These are phyloP conservation scores for Crithidia sp. DNA, from an alignment of 208 protist species.

Conservation along the genomic window DNA sequence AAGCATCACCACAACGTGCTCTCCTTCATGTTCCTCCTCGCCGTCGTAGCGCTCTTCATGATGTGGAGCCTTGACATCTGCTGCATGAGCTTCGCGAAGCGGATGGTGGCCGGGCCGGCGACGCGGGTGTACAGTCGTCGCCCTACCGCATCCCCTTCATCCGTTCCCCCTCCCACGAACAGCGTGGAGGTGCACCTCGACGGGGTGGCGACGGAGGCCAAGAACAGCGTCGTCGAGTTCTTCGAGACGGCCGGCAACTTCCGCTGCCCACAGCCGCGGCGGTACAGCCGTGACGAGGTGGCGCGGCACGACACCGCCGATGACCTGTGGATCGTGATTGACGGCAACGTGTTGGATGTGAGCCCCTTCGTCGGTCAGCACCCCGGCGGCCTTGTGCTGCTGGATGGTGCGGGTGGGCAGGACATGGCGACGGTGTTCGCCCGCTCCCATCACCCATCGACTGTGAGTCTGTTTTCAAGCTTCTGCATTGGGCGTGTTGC, in stretches of 20 bases:
- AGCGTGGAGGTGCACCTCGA: background rate
- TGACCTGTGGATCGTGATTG: constrained; percentile 79
- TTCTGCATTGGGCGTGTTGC: constrained; percentile 71
- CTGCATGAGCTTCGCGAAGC: constrained; percentile 5
- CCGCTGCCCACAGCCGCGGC: constrained; percentile 45
- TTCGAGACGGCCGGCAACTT: constrained; percentile 45
- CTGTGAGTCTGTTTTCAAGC: constrained; percentile 48
- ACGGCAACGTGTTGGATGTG: constrained; percentile 77
- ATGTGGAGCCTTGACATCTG: constrained; percentile 13
- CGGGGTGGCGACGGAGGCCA: constrained; percentile 11
- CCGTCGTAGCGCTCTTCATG: background rate
- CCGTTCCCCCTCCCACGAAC: background rate
- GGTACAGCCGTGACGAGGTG: constrained; percentile 61
- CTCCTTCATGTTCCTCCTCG: background rate
- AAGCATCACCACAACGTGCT: background rate
- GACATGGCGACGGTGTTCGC: constrained; percentile 67
- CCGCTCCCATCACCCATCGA: constrained; percentile 53
- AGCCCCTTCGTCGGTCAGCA: constrained; percentile 63
- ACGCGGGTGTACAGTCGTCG: background rate
- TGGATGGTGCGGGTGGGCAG: constrained; percentile 61
- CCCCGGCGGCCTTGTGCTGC: constrained; percentile 64
- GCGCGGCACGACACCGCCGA: constrained; percentile 39
- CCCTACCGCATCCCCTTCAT: background rate
- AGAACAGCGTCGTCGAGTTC: constrained; percentile 36
- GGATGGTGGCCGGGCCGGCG: background rate